Conservation (phyloP, 2,329 filamentous ascomycete species). For the Alternaria sp. region DNA sequence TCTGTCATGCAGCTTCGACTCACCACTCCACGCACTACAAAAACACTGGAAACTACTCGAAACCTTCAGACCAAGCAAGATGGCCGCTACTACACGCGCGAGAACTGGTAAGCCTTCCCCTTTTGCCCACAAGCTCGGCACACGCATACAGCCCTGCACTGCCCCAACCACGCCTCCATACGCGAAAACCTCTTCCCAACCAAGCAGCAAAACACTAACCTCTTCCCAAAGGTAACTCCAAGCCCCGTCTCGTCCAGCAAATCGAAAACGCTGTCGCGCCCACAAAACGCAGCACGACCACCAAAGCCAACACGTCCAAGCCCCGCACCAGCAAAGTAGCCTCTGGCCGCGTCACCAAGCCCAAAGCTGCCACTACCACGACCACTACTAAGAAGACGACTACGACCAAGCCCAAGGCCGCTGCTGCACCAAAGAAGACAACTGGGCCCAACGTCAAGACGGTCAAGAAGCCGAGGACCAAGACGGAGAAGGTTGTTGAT, state of each 20-base stretch:
- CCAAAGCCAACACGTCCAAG: conserved; percentile 48
- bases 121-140: background rate
- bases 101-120: conserved; percentile 15
- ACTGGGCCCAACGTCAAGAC: conserved; percentile 24
- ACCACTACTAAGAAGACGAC: conserved; percentile 11
- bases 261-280: conserved; percentile 53
- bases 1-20: background rate
- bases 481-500: conserved; percentile 37
- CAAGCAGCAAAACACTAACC: conserved; percentile 34
- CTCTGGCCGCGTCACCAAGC: conserved; percentile 29
- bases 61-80: background rate
- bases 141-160: background rate
- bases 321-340: conserved; percentile 33
- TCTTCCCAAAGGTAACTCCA: conserved; percentile 42
- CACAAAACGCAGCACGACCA: conserved; percentile 49
- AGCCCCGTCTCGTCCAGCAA: conserved; percentile 59
- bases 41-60: background rate
- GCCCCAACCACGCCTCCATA: background rate
- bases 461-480: conserved; percentile 34
- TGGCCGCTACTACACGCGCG: conserved; percentile 47
- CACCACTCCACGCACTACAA: background rate
- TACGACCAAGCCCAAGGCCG: conserved; percentile 10
- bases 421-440: conserved; percentile 5
- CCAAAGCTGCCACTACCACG: conserved; percentile 44
- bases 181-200: background rate